phyloP scores from a whole-genome alignment of 148 eudicot genomes.

The Tetragonia tetragonoides region DNA sequence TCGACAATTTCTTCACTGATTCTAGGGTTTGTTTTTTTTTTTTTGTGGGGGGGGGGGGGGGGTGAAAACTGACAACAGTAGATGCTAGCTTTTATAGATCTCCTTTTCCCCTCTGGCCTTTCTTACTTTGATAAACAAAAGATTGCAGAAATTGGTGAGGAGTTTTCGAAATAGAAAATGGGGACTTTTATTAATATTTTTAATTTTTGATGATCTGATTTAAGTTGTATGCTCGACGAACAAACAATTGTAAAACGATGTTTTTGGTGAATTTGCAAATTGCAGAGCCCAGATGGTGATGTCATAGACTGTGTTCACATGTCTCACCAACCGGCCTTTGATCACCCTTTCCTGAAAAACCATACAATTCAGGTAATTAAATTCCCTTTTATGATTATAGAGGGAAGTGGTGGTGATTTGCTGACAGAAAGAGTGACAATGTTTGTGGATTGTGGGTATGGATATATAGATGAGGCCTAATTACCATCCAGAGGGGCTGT shows the following conservation, averaged over 20 bases:
- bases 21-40: background rate
- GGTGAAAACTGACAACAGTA: background rate
- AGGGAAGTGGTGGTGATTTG: background rate
- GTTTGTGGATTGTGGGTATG: too few relatives aligned
- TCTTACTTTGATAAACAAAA: too few relatives aligned
- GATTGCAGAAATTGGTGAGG: too few relatives aligned
- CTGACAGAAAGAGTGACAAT: too few relatives aligned
- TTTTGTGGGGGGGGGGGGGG: too few relatives aligned
- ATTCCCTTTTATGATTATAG: background rate
- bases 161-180: too few relatives aligned
- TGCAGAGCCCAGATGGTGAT: slow-evolving; percentile 98
- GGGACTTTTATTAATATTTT: too few relatives aligned
- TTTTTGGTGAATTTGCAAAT: background rate
- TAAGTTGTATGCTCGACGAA: background rate
- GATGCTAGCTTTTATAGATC: background rate
- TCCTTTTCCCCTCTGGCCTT: background rate
- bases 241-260: background rate
- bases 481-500: slow-evolving; percentile 82
- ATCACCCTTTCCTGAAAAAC: slow-evolving; percentile 89
- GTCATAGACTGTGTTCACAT: slow-evolving; percentile 80
- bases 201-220: too few relatives aligned
- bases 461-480: slow-evolving; percentile 63
- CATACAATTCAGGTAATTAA: slow-evolving; percentile 74
- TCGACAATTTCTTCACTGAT: background rate
- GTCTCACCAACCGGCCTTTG: slow-evolving; percentile 84